Percentiles rank a stretch among this genome's conserved stretches.
Evolutionary conservation across 306 rosid genomes (phyloP).

Genomic region (Senna siamea): DNA sequence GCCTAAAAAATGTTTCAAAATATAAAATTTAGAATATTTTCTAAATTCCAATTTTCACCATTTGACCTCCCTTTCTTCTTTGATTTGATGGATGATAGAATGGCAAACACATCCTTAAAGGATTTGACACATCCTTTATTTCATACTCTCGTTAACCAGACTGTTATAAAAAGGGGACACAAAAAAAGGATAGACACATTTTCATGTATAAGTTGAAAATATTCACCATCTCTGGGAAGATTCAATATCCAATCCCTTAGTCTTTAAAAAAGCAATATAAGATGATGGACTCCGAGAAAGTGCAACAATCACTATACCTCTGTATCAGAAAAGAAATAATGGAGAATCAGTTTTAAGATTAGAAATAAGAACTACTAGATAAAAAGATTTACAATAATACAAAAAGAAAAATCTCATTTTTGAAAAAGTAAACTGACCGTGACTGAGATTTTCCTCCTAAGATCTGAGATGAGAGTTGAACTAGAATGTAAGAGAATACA

Average conservation of each 20-base stretch:
- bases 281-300: conserved; percentile 71
- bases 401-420: background rate
- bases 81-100: background rate
- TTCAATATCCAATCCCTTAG: conserved; percentile 53
- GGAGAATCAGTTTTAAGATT: conserved; percentile 7
- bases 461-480: conserved; percentile 63
- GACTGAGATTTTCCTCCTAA: conserved; percentile 75
- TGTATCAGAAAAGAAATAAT: conserved; percentile 22
- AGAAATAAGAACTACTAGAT: conserved; percentile 1
- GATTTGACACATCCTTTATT: background rate
- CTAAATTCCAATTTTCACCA: background rate
- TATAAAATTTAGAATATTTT: background rate
- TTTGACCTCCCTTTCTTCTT: background rate
- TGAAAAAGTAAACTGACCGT: conserved; percentile 51
- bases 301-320: conserved; percentile 77
- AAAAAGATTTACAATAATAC: background rate
- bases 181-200: background rate
- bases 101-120: background rate
- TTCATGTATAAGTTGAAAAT: background rate
- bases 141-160: background rate
- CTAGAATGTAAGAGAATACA: conserved; percentile 64
- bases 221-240: conserved; percentile 63
- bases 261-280: conserved; percentile 60
- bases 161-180: background rate
- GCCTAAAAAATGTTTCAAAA: conserved; percentile 12